Evolutionary conservation across 306 rosid species (phyloP).

Genomic region (Castanospermum australe): DNA sequence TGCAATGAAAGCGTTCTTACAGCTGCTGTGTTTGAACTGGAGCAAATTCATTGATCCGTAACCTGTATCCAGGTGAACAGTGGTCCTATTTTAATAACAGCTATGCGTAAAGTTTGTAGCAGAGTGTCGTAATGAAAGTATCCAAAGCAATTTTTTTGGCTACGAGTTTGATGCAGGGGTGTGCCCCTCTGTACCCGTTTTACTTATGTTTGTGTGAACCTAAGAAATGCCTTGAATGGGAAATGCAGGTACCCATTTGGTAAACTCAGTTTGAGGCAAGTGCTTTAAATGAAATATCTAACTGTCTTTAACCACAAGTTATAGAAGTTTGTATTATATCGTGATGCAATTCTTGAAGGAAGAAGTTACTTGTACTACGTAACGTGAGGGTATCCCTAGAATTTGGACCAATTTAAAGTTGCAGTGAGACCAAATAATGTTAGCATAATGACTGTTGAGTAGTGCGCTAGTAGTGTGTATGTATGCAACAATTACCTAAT

Average conservation of each 20-base stretch:
- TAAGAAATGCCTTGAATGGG: neutral
- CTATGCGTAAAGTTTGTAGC: neutral
- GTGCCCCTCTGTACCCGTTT: too few relatives aligned
- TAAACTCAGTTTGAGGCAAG: neutral
- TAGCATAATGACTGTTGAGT: neutral
- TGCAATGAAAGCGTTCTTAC: neutral
- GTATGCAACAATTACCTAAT: conserved; percentile 10
- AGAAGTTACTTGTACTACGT: neutral
- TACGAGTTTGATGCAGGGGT: neutral
- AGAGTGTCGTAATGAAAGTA: neutral
- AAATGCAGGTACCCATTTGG: neutral
- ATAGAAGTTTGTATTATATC: neutral
- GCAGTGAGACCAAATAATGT: neutral
- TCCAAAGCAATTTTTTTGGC: neutral
- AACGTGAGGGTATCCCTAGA: neutral
- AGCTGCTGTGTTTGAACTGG: neutral
- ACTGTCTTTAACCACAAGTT: neutral
- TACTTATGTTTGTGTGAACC: neutral
- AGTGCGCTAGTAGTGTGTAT: neutral
- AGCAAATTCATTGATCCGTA: neutral
- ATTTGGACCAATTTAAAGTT: conserved; percentile 7
- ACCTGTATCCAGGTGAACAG: neutral
- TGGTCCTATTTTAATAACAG: neutral
- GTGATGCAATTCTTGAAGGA: neutral
- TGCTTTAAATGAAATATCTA: neutral